Conservation (phyloP, 2,329 filamentous ascomycete species). For the Neopestalotiopsis clavispora region DNA sequence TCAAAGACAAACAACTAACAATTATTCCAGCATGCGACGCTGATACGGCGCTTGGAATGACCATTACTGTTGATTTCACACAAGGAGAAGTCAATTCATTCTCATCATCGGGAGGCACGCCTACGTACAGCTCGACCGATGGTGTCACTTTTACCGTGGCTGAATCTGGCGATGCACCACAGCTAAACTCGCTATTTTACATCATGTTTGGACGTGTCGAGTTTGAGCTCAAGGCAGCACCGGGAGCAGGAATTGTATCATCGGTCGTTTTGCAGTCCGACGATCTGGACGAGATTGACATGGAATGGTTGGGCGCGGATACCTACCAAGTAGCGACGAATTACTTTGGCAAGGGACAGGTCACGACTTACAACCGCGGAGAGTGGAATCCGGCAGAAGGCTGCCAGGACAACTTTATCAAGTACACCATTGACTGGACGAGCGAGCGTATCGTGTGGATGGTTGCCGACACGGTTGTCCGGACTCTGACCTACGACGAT, state of each 20-base stretch:
- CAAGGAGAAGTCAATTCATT: conserved; percentile 81
- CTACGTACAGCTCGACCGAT: conserved; percentile 71
- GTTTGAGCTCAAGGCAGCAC: conserved; percentile 81
- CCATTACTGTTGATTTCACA: conserved; percentile 85
- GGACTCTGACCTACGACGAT: conserved; percentile 72
- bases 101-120: conserved; percentile 66
- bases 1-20: not conserved
- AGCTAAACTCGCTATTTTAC: conserved; percentile 90
- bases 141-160: conserved; percentile 84
- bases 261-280: conserved; percentile 92
- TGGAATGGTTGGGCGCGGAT: conserved; percentile 90
- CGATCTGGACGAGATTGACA: conserved; percentile 92
- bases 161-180: conserved; percentile 80
- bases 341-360: conserved; percentile 94
- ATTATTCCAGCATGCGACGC: conserved; percentile 63
- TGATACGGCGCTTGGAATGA: conserved; percentile 80
- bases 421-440: conserved; percentile 93
- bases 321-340: conserved; percentile 86
- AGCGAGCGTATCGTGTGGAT: conserved; percentile 84
- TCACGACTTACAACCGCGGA: conserved; percentile 84
- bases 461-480: conserved; percentile 77
- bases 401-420: conserved; percentile 80
- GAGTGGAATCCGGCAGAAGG: conserved; percentile 73
- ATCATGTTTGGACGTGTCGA: conserved; percentile 98
- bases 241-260: conserved; percentile 90